Evolutionary conservation across 106 monocot species (phyloP).

Genomic region (Apostasia shenzhenica): DNA sequence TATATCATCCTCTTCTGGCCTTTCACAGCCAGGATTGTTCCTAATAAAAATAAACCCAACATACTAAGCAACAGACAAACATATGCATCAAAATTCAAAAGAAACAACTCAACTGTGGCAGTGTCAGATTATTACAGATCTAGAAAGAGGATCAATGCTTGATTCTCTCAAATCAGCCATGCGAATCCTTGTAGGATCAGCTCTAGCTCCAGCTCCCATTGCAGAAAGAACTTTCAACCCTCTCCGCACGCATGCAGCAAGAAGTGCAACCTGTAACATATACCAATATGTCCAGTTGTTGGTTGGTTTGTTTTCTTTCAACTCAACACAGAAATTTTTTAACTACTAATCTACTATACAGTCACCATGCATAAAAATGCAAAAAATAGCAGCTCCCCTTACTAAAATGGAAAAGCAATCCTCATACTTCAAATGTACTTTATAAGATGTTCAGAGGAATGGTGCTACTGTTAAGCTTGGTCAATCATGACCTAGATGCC

Average conservation of each 20-base stretch:
- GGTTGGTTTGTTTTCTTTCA: neutral
- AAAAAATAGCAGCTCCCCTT: neutral
- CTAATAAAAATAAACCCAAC: neutral
- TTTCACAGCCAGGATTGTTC: neutral
- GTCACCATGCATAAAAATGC: neutral
- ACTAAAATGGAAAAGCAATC: too few relatives aligned
- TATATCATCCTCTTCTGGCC: too few relatives aligned
- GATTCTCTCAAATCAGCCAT: slow-evolving; percentile 92
- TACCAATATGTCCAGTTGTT: neutral
- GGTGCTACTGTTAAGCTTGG: too few relatives aligned
- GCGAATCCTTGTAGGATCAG: slow-evolving; percentile 96
- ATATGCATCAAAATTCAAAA: too few relatives aligned
- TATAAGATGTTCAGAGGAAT: too few relatives aligned
- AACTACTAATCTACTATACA: neutral
- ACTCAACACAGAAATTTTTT: neutral
- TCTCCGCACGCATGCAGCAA: slow-evolving; percentile 85
- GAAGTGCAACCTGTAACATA: slow-evolving; percentile 71
- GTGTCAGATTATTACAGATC: slow-evolving; percentile 44
- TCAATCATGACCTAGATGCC: too few relatives aligned
- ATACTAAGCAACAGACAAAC: too few relatives aligned
- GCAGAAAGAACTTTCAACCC: slow-evolving; percentile 85
- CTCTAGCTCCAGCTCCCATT: slow-evolving; percentile 97
- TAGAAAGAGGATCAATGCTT: slow-evolving; percentile 87
- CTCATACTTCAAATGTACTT: too few relatives aligned
- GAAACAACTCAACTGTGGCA: neutral